Evolutionary conservation across 1,284 basidiomycete species (phyloP).

Genomic region (Puccinia coronata): DNA sequence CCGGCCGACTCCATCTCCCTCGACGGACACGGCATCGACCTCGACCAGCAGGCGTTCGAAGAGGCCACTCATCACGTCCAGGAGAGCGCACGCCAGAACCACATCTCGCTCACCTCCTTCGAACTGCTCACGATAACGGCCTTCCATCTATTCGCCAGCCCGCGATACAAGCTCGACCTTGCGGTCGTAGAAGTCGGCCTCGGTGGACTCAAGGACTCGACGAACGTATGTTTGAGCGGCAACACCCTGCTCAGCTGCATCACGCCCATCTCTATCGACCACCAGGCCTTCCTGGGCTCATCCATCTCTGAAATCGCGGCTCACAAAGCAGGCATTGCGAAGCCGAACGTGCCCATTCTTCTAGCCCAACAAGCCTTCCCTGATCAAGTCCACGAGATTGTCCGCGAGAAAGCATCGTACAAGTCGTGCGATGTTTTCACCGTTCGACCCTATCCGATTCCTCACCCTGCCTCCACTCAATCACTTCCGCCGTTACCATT

Average conservation of each 20-base stretch:
- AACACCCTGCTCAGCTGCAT: slow-evolving; percentile 76
- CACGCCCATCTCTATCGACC: slow-evolving; percentile 85
- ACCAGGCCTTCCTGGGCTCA: slow-evolving; percentile 82
- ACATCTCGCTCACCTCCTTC: slow-evolving; percentile 69
- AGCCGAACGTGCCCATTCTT: slow-evolving; percentile 70
- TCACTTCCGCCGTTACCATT: slow-evolving; percentile 27
- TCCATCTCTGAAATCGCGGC: slow-evolving; percentile 73
- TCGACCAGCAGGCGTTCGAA: slow-evolving; percentile 65
- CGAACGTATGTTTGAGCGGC: slow-evolving; percentile 73
- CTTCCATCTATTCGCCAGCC: slow-evolving; percentile 70
- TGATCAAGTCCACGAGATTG: slow-evolving; percentile 60
- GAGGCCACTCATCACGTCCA: slow-evolving; percentile 65
- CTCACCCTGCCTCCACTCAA: not conserved
- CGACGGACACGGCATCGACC: slow-evolving; percentile 65
- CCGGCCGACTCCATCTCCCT: slow-evolving; percentile 77
- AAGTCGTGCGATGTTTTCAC: not conserved
- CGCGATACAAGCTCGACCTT: slow-evolving; percentile 69
- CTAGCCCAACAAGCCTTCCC: slow-evolving; percentile 68
- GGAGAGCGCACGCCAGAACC: slow-evolving; percentile 62
- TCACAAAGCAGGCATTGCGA: slow-evolving; percentile 83
- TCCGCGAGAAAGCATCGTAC: slow-evolving; percentile 53
- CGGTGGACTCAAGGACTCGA: slow-evolving; percentile 89
- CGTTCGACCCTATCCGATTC: slow-evolving; percentile 52
- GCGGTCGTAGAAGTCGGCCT: slow-evolving; percentile 89
- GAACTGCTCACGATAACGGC: slow-evolving; percentile 82